These are phyloP conservation scores for Viola pubescens DNA, from an alignment of 441 rosid species.

Conservation along the genomic window DNA sequence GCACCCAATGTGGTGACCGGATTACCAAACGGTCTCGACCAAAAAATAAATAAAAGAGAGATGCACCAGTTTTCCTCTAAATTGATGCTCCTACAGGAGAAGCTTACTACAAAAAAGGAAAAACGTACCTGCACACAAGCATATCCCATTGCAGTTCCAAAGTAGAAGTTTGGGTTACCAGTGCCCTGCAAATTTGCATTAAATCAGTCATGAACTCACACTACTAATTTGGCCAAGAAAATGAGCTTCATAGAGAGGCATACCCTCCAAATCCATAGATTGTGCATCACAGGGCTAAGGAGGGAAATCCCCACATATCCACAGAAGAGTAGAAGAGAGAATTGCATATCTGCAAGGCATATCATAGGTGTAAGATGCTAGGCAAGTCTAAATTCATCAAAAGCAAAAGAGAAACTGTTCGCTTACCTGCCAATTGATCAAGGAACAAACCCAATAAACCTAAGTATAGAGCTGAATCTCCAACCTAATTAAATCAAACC, in stretches of 20 bases:
- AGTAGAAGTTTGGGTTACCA: constrained; percentile 96
- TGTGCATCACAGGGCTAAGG: constrained; percentile 96
- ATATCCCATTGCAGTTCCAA: constrained; percentile 78
- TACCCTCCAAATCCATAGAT: constrained; percentile 99
- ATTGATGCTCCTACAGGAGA: not conserved
- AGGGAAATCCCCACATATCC: constrained; percentile 87
- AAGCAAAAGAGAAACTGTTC: constrained; percentile 12
- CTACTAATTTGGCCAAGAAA: constrained; percentile 1
- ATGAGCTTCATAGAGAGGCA: constrained; percentile 14
- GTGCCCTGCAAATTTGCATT: constrained; percentile 56
- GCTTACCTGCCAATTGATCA: constrained; percentile 75
- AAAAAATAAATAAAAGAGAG: too few relatives aligned
- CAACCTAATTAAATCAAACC: constrained; percentile 45
- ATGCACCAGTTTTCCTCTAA: not conserved
- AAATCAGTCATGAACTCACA: constrained; percentile 12
- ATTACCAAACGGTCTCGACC: too few relatives aligned
- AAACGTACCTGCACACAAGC: constrained; percentile 79
- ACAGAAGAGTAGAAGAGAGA: constrained; percentile 85
- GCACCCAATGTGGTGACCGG: too few relatives aligned
- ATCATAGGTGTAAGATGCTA: constrained; percentile 15
- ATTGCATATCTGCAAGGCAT: constrained; percentile 60
- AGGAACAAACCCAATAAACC: constrained; percentile 74
- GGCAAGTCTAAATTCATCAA: constrained; percentile 15
- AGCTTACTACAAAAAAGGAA: not conserved
- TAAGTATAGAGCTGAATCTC: constrained; percentile 83